phyloP scores from a whole-genome alignment of 495 filamentous ascomycete species.

The Podospora comata region DNA sequence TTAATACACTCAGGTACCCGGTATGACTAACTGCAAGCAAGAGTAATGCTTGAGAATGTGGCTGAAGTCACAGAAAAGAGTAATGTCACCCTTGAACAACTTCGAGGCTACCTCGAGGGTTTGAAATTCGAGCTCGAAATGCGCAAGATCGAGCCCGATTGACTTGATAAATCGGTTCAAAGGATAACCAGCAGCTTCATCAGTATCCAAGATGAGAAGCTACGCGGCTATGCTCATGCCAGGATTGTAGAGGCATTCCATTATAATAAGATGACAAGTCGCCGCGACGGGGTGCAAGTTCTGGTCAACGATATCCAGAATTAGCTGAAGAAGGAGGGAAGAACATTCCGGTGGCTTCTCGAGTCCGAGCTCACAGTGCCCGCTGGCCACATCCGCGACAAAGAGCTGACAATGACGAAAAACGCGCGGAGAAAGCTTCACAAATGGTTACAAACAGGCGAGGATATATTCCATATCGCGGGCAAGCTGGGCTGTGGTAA shows the following conservation, averaged over 20 bases:
- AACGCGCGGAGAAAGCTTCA: background rate
- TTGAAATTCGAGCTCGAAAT: background rate
- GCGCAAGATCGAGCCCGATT: background rate
- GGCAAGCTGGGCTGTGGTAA: conserved; percentile 15
- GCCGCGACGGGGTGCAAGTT: background rate
- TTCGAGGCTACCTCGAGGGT: background rate
- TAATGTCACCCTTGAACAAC: background rate
- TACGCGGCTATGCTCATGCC: background rate
- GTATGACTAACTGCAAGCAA: background rate
- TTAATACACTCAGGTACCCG: background rate
- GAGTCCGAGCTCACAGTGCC: background rate
- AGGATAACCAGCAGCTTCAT: background rate
- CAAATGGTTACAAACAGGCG: conserved; percentile 4
- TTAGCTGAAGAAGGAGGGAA: background rate
- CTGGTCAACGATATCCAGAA: background rate
- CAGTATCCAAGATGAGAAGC: background rate
- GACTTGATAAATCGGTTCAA: background rate
- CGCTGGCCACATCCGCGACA: background rate
- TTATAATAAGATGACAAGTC: background rate
- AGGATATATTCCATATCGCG: conserved; percentile 10
- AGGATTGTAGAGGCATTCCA: background rate
- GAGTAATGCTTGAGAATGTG: too few relatives aligned
- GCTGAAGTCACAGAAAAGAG: background rate
- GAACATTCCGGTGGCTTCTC: background rate
- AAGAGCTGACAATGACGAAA: background rate